Base-by-base conservation (phyloP, 169 alveolate species). In the Plasmodium coatneyi region DNA sequence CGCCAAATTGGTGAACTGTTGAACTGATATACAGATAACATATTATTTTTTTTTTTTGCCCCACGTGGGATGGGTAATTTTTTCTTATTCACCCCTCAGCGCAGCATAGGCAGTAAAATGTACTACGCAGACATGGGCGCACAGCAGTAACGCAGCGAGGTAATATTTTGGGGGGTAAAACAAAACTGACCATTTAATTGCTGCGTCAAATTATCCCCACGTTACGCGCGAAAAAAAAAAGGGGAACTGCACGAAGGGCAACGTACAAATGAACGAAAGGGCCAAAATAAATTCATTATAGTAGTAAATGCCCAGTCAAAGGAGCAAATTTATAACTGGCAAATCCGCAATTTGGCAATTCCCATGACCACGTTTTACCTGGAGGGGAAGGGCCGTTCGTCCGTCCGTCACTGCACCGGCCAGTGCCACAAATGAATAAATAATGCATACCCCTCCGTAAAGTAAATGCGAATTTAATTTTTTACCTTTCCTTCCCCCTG, bases 401-500 rank as follows among this genome's bases (percentile, higher is more conserved):
- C 25, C 60, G 22, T 16, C 25, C 60, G 60, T 49, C 60, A 49
- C 22, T 49, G 60, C 60, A 49, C 60, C 60, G 60, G 3, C 39
- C 39, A 32, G 39, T 12, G 60, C 60, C 60, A 79, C 54, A 39
- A 25, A 78, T 10, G 3, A 41, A 78, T 34, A 78, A 30, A 78
- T 36, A 30, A 78, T 36, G 5, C 54, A 79, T 79, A 80, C 66
- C 54, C 22, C 66, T 28, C 22, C 43, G 28, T n/a, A 30, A n/a
- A n/a, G n/a, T 34, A 80, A 80, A 39, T 46, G 71, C 86, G 14
- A 70, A 34, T 28, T 82, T 56, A 19, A 66, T 30, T 54, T 82
- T 52, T 82, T 34, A n/a, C 39, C 39, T 9, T 81, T 46, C 41
- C 41, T 25, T 81, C 30, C 71, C 39, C 9, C 60, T 39, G 46